Evolutionary conservation across 2,329 filamentous ascomycete species (phyloP), one percentile per base, ranked within the genome.

Genomic region (Dichotomopilus funicola): DNA sequence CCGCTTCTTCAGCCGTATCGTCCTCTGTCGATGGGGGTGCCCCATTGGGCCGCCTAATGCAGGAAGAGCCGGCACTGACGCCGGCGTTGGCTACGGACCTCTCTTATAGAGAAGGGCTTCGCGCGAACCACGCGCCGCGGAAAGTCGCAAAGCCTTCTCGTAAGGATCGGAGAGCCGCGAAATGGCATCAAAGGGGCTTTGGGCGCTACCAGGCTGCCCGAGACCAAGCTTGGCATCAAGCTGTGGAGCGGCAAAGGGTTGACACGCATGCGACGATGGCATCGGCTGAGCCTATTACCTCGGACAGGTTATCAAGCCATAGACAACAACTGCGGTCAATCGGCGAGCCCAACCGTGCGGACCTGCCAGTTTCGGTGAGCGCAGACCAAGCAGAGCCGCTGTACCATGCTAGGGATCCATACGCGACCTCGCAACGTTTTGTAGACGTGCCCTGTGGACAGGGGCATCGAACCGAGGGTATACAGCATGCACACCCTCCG

Each of bases 161-260:
- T 36, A 62, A 56, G 33, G 62, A 63, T 37, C 61, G 53, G 52
- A 66, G 67, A 49, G 59, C 54, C 5, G 61, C 63, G 43, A 71
- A 68, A 59, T 74, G 67, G 59, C 67, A 69, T 34, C 73, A 75
- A 48, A 69, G 74, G 37, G 75, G 75, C 1, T 78, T 78, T 57
- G 72, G 73, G 60, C 68, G 76, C 59, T 78, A 78, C 51, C 69
- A 73, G 57, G 75, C 67, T 8, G 65, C 64, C 12, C 64, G 64
- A 13, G 63, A 63, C 6, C 55, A 60, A 48, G 61, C 65, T 6
- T 71, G 69, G 69, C 63, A 66, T 42, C 62, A 70, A 38, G 69
- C 70, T 5, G 54, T 67, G 27, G 63, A 66, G 49, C 62, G 66
- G 38, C 64, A 64, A 40, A 65, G 68, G 1, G 61, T 62, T 48